Evolutionary conservation across 768 basidiomycete genomes (phyloP).

Genomic region (Termitomyces titanicus): DNA sequence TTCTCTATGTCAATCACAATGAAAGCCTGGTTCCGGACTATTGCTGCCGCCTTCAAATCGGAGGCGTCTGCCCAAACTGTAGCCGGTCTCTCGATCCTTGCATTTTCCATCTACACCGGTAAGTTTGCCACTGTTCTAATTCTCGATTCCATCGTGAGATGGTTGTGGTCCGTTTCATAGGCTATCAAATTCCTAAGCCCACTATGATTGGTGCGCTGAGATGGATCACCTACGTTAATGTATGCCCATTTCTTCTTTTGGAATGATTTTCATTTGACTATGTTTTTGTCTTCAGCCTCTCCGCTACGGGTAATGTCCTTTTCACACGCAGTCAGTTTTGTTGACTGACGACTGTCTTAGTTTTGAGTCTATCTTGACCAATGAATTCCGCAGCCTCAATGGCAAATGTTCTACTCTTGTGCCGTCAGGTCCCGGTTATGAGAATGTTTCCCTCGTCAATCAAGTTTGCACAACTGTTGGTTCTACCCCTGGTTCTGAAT

Average conservation of each 20-base stretch:
- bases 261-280: neutral
- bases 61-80: slow-evolving; percentile 60
- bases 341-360: slow-evolving; percentile 27
- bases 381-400: slow-evolving; percentile 74
- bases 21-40: slow-evolving; percentile 71
- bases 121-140: slow-evolving; percentile 19
- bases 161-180: slow-evolving; percentile 19
- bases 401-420: slow-evolving; percentile 58
- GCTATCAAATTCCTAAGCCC: slow-evolving; percentile 56
- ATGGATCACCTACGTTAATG: slow-evolving; percentile 68
- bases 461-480: slow-evolving; percentile 80
- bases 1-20: slow-evolving; percentile 58
- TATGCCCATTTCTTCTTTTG: slow-evolving; percentile 15
- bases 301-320: slow-evolving; percentile 36
- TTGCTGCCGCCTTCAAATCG: slow-evolving; percentile 56
- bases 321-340: slow-evolving; percentile 46
- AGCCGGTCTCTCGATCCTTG: slow-evolving; percentile 37
- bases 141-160: slow-evolving; percentile 15
- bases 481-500: slow-evolving; percentile 50
- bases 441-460: slow-evolving; percentile 49
- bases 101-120: slow-evolving; percentile 48
- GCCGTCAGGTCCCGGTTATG: slow-evolving; percentile 63
- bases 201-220: slow-evolving; percentile 65
- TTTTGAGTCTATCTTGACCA: slow-evolving; percentile 73
- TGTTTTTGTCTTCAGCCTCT: slow-evolving; percentile 25